These are phyloP conservation scores for Durio zibethinus DNA, from an alignment of 345 rosid genomes.

Conservation along the genomic window DNA sequence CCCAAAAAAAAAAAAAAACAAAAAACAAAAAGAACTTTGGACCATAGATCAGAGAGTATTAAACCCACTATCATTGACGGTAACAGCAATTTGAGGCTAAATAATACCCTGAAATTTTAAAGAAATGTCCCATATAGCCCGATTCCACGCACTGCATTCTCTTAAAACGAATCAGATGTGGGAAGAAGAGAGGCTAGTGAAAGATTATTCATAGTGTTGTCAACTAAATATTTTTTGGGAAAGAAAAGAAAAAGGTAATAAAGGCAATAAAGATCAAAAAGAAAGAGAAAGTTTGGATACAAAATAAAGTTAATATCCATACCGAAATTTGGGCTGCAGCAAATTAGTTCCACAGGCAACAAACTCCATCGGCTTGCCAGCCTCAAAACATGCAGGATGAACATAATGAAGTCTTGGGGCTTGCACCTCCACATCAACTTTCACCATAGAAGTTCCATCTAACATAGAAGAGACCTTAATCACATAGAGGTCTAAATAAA, in stretches of 20 bases:
- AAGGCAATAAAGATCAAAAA: neutral
- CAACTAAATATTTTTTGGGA: neutral
- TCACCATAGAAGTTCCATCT: conserved; percentile 65
- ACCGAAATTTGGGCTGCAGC: conserved; percentile 71
- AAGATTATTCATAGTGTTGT: neutral
- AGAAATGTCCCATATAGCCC: neutral
- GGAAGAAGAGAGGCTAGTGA: neutral
- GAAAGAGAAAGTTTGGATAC: conserved; percentile 1
- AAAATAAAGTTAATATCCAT: conserved; percentile 19
- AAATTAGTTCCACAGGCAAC: conserved; percentile 84
- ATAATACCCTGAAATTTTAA: neutral
- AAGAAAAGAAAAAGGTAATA: neutral
- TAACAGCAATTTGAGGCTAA: neutral
- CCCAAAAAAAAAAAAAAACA: neutral
- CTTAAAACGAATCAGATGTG: too few relatives aligned
- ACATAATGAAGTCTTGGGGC: conserved; percentile 84
- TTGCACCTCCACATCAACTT: conserved; percentile 47
- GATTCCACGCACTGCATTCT: neutral
- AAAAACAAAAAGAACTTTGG: neutral
- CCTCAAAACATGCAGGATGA: conserved; percentile 85
- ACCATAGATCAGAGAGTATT: neutral
- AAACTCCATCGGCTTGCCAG: conserved; percentile 85
- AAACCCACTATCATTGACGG: neutral
- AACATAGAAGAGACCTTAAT: conserved; percentile 11
- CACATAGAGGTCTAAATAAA: conserved; percentile 7